Base-by-base conservation (phyloP, 345 rosid species). In the Camelina neglecta region DNA sequence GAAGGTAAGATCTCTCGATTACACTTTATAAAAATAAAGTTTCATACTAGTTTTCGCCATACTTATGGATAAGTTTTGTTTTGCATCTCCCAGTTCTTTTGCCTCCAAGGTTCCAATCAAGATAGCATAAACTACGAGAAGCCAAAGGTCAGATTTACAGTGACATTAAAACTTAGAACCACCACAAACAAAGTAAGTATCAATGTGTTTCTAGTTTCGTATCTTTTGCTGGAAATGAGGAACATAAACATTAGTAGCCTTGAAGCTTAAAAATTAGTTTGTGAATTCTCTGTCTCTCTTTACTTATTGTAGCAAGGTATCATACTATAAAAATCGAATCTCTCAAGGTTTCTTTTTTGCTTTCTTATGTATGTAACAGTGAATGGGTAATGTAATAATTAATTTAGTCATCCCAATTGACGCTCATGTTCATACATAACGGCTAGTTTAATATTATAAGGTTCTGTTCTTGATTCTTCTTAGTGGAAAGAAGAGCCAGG, bases 1-100 rank as follows among this genome's bases (percentile, higher is more conserved):
- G 83, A 85, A 86, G 89, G 99, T 95, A 85, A 73, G 50, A 47
- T 61, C 33, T 59, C 68, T 79, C 47, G 51, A 12, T 24, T 31
- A 38, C 71, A 67, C 36, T 53, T 42, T 36, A 26, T 35, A 10
- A 12, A 44, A 18, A 4, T 7, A 31, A 36, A 45, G 44, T 18
- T 24, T 29, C 31, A 29, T 10, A 15, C 1, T 74, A 42, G 31
- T 49, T 56, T 55, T 57, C 11, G 6, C 67, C 51, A 24, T 61
- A 64, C 54, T 63, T 24, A 26, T 26, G 21, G 53, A 44, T 45
- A 24, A 31, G 38, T 44, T n/a, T 60, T 4, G 21, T 72, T 44
- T 60, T 33, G 18, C 26, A 8, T 47, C 50, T 44, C n/a, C 33
- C 78, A 78, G 81, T 78, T 45, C 65, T 78, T 67, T 35, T 73